phyloP scores from a whole-genome alignment of 2,329 filamentous ascomycete genomes.

The Xylariaceae sp. region DNA sequence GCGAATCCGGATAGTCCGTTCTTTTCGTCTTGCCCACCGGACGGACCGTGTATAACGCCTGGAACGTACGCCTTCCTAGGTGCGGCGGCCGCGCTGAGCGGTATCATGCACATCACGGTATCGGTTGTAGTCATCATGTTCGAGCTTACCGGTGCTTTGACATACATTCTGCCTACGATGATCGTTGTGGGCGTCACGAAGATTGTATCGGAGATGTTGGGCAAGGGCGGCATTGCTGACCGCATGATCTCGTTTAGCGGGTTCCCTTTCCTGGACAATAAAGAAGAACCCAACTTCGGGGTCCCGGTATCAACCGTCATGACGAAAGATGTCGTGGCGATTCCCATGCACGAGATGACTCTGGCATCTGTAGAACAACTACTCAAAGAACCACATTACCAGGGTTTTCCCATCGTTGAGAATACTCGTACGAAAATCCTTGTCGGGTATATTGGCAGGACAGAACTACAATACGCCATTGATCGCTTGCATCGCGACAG shows the following conservation, averaged over 20 bases:
- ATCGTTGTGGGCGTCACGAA: slow-evolving; percentile 98
- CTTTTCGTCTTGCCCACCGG: slow-evolving; percentile 83
- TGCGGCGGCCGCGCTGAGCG: slow-evolving; percentile 83
- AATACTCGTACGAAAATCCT: slow-evolving; percentile 66
- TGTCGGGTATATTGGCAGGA: slow-evolving; percentile 87
- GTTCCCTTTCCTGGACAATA: slow-evolving; percentile 94
- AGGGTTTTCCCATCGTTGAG: slow-evolving; percentile 90
- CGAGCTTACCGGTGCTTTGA: slow-evolving; percentile 92
- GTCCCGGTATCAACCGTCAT: slow-evolving; percentile 90
- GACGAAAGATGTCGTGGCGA: slow-evolving; percentile 68
- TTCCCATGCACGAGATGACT: slow-evolving; percentile 70
- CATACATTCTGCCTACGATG: slow-evolving; percentile 97
- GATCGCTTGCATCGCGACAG: slow-evolving; percentile 70
- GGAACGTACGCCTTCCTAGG: slow-evolving; percentile 96
- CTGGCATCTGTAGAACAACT: slow-evolving; percentile 74
- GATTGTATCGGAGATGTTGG: slow-evolving; percentile 82
- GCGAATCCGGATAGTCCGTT: slow-evolving; percentile 76
- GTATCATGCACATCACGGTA: slow-evolving; percentile 97
- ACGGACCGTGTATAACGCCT: slow-evolving; percentile 93
- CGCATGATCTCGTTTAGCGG: slow-evolving; percentile 99
- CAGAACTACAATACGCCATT: slow-evolving; percentile 86
- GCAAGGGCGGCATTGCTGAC: slow-evolving; percentile 95
- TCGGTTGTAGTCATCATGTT: slow-evolving; percentile 99
- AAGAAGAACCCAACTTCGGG: slow-evolving; percentile 95
- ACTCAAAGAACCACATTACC: slow-evolving; percentile 73